Evolutionary conservation across 495 filamentous ascomycete species (phyloP).

Genomic region (Parathielavia hyrcaniae): DNA sequence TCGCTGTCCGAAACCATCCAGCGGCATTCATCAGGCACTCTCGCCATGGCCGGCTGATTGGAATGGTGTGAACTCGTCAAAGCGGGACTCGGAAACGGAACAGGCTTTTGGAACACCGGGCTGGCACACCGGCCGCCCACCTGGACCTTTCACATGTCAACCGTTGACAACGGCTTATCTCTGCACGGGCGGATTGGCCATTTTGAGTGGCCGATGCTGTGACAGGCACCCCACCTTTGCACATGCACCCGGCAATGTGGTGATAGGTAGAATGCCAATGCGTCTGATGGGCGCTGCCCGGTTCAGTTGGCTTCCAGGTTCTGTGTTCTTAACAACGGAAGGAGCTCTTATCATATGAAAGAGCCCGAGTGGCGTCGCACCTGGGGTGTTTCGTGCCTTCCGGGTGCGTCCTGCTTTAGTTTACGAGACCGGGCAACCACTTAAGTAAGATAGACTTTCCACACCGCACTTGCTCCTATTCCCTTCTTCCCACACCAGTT

Average conservation of each 20-base stretch:
- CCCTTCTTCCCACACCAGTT: not conserved
- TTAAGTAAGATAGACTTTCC: slow-evolving; percentile 11
- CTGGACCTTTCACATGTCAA: slow-evolving; percentile 16
- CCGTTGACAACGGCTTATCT: not conserved
- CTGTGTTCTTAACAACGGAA: not conserved
- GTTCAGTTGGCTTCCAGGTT: slow-evolving; percentile 11
- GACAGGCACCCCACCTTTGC: slow-evolving; percentile 10
- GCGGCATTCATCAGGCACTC: too few relatives aligned
- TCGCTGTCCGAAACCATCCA: too few relatives aligned
- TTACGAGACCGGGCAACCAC: too few relatives aligned
- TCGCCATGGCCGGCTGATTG: too few relatives aligned
- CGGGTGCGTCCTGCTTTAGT: too few relatives aligned
- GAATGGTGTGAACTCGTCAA: not conserved
- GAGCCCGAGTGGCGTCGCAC: slow-evolving; percentile 14
- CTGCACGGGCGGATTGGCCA: not conserved
- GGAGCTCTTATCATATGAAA: slow-evolving; percentile 21
- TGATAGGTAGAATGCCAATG: too few relatives aligned
- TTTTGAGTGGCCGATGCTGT: not conserved
- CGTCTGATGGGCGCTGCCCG: not conserved
- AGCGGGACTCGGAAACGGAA: not conserved
- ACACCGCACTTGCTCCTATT: not conserved
- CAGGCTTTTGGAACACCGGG: not conserved
- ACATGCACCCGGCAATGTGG: slow-evolving; percentile 1
- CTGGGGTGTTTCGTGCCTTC: not conserved
- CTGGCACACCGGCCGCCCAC: not conserved